Evolutionary conservation across 2,329 filamentous ascomycete genomes (phyloP).

Genomic region (Apiospora aurea): DNA sequence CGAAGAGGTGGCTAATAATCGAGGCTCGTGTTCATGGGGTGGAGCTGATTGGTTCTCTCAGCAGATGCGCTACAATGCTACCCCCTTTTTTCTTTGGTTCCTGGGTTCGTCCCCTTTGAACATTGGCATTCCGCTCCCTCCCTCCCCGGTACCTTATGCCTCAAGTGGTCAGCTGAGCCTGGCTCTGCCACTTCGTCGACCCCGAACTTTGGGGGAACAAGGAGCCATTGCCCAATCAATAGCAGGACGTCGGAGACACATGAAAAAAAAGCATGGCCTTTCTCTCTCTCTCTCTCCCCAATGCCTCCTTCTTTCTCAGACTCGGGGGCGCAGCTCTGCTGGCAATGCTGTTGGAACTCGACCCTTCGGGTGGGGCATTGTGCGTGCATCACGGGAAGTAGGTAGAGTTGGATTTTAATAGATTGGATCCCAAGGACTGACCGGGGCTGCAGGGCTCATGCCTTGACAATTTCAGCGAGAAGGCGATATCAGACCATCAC

Average conservation of each 20-base stretch:
- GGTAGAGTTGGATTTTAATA: slow-evolving; percentile 13
- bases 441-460: slow-evolving; percentile 16
- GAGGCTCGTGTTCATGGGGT: slow-evolving; percentile 20
- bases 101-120: neutral
- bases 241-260: neutral
- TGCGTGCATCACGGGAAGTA: slow-evolving; percentile 13
- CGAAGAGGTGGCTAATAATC: slow-evolving; percentile 17
- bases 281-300: neutral
- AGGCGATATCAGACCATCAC: slow-evolving; percentile 9
- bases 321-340: slow-evolving; percentile 11
- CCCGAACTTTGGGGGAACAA: neutral
- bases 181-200: slow-evolving; percentile 5
- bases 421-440: slow-evolving; percentile 9
- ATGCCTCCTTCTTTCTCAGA: neutral
- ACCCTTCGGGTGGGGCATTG: slow-evolving; percentile 8
- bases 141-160: slow-evolving; percentile 4
- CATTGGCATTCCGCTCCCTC: neutral
- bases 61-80: slow-evolving; percentile 21
- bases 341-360: neutral
- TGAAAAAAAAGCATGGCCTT: neutral
- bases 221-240: slow-evolving; percentile 14
- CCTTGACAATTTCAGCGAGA: slow-evolving; percentile 7
- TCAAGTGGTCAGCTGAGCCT: slow-evolving; percentile 7
- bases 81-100: slow-evolving; percentile 20
- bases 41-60: slow-evolving; percentile 13